phyloP scores from a whole-genome alignment of 371 early-diverging fungal genomes.

The Zopfochytrium polystomum region DNA sequence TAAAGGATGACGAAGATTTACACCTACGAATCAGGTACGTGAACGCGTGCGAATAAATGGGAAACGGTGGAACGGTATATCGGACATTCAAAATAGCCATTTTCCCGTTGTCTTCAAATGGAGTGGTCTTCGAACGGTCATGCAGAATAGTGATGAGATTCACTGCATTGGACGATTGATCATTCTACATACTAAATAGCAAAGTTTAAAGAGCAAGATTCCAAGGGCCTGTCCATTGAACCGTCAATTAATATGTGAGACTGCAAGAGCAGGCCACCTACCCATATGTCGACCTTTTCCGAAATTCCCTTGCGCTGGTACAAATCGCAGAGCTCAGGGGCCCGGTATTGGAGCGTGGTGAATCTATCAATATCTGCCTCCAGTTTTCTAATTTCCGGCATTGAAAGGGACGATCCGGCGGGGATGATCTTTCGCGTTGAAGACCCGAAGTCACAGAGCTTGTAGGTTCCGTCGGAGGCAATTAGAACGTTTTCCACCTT shows the following conservation, averaged over 20 bases:
- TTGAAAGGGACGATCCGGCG: conserved; percentile 44
- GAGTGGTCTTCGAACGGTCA: conserved; percentile 67
- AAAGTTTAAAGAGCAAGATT: conserved; percentile 80
- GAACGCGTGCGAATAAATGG: conserved; percentile 65
- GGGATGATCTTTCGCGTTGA: conserved; percentile 66
- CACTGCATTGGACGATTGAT: too few relatives aligned
- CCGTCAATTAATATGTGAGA: background rate
- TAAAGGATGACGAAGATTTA: background rate
- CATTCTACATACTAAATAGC: conserved; percentile 46
- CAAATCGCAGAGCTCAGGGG: conserved; percentile 90
- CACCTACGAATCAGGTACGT: conserved; percentile 54
- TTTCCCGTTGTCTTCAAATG: conserved; percentile 85
- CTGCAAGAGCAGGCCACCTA: conserved; percentile 1
- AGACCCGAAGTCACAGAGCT: conserved; percentile 94
- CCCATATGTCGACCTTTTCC: conserved; percentile 81
- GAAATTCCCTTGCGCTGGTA: conserved; percentile 75
- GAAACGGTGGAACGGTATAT: conserved; percentile 71
- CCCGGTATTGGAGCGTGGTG: conserved; percentile 90
- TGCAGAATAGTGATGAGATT: too few relatives aligned
- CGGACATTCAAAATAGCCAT: conserved; percentile 84
- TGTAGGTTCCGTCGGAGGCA: conserved; percentile 57
- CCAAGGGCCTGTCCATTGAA: conserved; percentile 68
- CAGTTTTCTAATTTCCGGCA: conserved; percentile 62
- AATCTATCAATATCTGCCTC: conserved; percentile 84
- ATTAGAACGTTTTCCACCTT: conserved; percentile 68